Conservation (phyloP, 257 asterid genomes). For the Solanum bulbocastanum region DNA sequence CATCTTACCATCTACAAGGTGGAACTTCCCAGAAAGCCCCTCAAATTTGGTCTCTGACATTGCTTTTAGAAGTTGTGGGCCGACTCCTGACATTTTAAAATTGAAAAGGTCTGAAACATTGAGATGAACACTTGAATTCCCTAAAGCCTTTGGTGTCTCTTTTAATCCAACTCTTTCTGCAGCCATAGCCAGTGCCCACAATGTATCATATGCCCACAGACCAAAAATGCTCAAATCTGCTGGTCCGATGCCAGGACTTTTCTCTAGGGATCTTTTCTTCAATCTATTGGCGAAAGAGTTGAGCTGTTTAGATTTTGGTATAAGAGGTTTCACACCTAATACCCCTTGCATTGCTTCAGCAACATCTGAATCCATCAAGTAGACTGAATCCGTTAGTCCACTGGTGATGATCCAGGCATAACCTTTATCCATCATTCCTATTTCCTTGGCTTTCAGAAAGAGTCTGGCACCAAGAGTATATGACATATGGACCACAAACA, state of each 20-base stretch:
- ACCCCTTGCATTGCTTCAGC: conserved; percentile 42
- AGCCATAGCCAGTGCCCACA: conserved; percentile 43
- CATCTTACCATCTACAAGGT: conserved; percentile 13
- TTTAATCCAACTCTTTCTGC: conserved; percentile 16
- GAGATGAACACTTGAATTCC: background rate
- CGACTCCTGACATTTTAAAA: conserved; percentile 5
- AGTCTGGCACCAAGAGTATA: conserved; percentile 12
- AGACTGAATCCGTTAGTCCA: conserved; percentile 12
- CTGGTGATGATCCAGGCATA: conserved; percentile 36
- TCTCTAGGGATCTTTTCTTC: conserved; percentile 2
- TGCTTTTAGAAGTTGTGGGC: conserved; percentile 18
- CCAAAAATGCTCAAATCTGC: conserved; percentile 15
- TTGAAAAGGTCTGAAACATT: conserved; percentile 5
- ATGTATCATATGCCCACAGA: conserved; percentile 41
- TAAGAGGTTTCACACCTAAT: conserved; percentile 30
- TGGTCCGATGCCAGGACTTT: background rate
- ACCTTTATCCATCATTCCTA: conserved; percentile 37
- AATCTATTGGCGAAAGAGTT: background rate
- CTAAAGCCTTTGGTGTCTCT: background rate
- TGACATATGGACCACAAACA: conserved; percentile 27
- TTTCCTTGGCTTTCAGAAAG: conserved; percentile 18
- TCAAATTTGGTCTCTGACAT: conserved; percentile 10
- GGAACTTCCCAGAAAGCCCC: conserved; percentile 34
- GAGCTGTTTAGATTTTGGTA: conserved; percentile 10
- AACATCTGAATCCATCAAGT: conserved; percentile 2